Evolutionary conservation across 805 yeast genomes (phyloP).

Genomic region (Candida bentonensis): DNA sequence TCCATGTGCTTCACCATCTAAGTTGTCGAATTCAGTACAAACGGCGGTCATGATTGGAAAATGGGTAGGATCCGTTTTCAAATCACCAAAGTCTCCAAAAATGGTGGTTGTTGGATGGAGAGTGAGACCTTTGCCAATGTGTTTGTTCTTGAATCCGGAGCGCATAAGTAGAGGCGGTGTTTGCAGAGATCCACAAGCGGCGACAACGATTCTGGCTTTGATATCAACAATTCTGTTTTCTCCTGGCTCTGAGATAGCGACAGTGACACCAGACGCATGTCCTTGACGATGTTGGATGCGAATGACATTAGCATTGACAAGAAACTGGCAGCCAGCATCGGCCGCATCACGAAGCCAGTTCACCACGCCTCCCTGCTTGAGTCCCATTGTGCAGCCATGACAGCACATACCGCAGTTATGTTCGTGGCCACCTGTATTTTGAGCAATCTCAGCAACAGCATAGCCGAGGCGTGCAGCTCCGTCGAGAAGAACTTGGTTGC

Average conservation of each 20-base stretch:
- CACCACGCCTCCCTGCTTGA: slow-evolving; percentile 36
- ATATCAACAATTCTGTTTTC: slow-evolving; percentile 15
- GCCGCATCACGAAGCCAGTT: slow-evolving; percentile 38
- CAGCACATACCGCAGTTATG: slow-evolving; percentile 37
- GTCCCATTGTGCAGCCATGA: slow-evolving; percentile 36
- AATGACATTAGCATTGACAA: slow-evolving; percentile 31
- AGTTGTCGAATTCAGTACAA: slow-evolving; percentile 30
- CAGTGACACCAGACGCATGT: slow-evolving; percentile 31
- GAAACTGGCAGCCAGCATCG: slow-evolving; percentile 30
- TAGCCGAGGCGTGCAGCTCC: slow-evolving; percentile 35
- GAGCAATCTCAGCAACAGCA: slow-evolving; percentile 27
- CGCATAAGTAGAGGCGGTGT: slow-evolving; percentile 35
- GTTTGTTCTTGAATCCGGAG: slow-evolving; percentile 35
- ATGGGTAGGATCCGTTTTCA: slow-evolving; percentile 25
- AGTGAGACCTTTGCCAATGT: slow-evolving; percentile 37
- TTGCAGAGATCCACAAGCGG: slow-evolving; percentile 33
- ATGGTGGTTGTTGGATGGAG: slow-evolving; percentile 34
- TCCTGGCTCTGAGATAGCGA: slow-evolving; percentile 18
- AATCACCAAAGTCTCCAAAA: slow-evolving; percentile 28
- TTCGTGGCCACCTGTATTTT: slow-evolving; percentile 28
- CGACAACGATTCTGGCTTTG: slow-evolving; percentile 31
- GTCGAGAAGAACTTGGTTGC: slow-evolving; percentile 31
- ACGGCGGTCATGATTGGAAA: slow-evolving; percentile 38
- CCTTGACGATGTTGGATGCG: slow-evolving; percentile 28
- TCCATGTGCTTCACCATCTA: slow-evolving; percentile 41